Evolutionary conservation across 2,329 filamentous ascomycete species (phyloP), one percentile per base, ranked within the genome.

Genomic region (Cryphonectria radicalis): DNA sequence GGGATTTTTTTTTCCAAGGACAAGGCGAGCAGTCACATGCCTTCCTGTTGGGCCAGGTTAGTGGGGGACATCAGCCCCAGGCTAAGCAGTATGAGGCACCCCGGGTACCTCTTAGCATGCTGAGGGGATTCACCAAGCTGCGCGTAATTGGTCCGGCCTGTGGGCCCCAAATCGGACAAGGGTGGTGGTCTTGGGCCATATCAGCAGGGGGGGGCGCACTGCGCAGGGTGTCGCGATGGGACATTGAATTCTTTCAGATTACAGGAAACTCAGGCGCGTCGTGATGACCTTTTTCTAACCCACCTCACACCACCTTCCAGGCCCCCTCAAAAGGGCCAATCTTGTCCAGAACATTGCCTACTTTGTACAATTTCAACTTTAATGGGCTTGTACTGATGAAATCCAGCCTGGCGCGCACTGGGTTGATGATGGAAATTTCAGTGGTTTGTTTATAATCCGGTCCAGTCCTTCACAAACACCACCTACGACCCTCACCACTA

Each of bases 241-340:
- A 65, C 63, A 65, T 43, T 64, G 63, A 65, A 65, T 50, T 65
- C 63, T 65, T 65, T 42, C 40, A 50, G 62, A 46, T 46, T 40
- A 53, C 63, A 53, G 62, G 62, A 43, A 46, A 65, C 10, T 55
- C 46, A 43, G 53, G 53, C 66, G 53, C 66, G 37, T 43, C 66
- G 25, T 28, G 40, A 67, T 28, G 40, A 67, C n/a, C 53, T 42
- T 22, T 43, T 43, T 35, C n/a, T 25, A 22, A 28, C 43, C 53
- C n/a, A 32, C 55, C 37, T 32, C 63, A 65, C 42, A 35, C 59
- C 59, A 62, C 63, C 42, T 28, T 22, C 28, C 19, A 25, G 22
- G 63, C 28, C 14, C 43, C 42, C 3, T 28, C 50, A 65, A 28
- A 28, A 65, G 63, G 43, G 63, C 43, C 63, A 53, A 22, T n/a